These are phyloP conservation scores for Daldinia childiae DNA, from an alignment of 495 filamentous ascomycete genomes.

Conservation along the genomic window DNA sequence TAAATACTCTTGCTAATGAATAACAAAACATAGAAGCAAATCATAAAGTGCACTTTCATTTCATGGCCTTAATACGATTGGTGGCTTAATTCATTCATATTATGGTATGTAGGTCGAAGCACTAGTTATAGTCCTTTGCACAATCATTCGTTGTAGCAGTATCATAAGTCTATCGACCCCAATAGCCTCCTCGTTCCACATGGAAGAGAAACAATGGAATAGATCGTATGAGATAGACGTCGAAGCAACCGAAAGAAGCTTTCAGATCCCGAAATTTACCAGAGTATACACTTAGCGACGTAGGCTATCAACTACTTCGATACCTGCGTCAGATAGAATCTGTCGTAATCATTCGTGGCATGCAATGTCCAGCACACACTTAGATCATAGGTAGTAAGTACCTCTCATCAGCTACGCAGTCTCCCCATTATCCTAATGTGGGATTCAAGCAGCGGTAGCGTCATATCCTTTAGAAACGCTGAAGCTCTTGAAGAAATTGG, in stretches of 20 bases:
- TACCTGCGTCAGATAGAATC: not conserved
- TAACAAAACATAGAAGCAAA: not conserved
- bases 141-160: not conserved
- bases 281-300: not conserved
- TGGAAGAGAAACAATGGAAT: slow-evolving; percentile 8
- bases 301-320: not conserved
- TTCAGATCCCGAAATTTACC: not conserved
- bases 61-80: not conserved
- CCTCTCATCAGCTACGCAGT: not conserved
- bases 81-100: slow-evolving; percentile 32
- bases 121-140: slow-evolving; percentile 4
- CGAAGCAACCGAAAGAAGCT: slow-evolving; percentile 9
- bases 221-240: slow-evolving; percentile 12
- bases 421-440: not conserved
- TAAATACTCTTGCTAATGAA: too few relatives aligned
- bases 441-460: slow-evolving; percentile 39
- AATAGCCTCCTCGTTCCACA: slow-evolving; percentile 1
- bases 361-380: not conserved
- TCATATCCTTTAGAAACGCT: slow-evolving; percentile 58
- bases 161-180: not conserved
- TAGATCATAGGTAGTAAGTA: not conserved
- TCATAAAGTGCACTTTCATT: not conserved
- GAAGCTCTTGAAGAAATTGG: slow-evolving; percentile 79
- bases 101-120: slow-evolving; percentile 3
- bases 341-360: not conserved